A percentile compares a stretch with the other conserved stretches of the same genome.
phyloP scores from a whole-genome alignment of 805 yeast genomes.

The Saccharomycopsis sp. region DNA sequence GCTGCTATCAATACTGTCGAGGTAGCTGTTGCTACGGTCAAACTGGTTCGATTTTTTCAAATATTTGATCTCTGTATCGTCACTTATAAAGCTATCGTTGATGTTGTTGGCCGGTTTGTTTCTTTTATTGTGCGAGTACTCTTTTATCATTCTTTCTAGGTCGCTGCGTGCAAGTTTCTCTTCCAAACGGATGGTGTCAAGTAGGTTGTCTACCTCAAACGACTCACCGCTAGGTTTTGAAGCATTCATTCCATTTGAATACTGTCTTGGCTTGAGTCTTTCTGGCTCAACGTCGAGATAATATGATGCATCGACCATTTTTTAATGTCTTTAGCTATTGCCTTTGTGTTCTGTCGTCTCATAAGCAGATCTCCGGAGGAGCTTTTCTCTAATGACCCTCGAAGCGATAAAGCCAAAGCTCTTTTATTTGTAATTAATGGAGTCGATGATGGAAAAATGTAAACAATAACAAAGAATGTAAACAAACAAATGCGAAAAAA shows the following conservation, averaged over 20 bases:
- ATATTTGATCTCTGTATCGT: conserved; percentile 11
- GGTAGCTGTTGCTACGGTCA: neutral
- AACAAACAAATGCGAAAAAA: neutral
- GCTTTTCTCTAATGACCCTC: too few relatives aligned
- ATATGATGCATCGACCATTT: neutral
- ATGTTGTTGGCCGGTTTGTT: neutral
- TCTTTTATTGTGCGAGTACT: conserved; percentile 5
- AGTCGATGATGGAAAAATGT: neutral
- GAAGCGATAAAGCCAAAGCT: too few relatives aligned
- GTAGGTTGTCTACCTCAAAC: conserved; percentile 9
- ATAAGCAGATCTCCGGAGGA: too few relatives aligned
- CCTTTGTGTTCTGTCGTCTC: too few relatives aligned
- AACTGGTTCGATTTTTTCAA: conserved; percentile 11
- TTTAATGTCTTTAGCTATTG: too few relatives aligned
- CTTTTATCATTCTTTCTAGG: conserved; percentile 10
- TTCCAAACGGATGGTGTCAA: conserved; percentile 11
- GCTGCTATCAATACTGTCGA: neutral
- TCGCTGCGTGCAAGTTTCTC: conserved; percentile 15
- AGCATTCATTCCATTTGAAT: neutral
- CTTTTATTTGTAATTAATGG: neutral
- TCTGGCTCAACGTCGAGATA: neutral
- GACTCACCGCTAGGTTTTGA: neutral
- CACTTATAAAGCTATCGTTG: conserved; percentile 4
- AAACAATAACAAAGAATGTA: neutral
- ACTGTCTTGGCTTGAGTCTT: neutral